Evolutionary conservation across 2,329 filamentous ascomycete species (phyloP), one percentile per base, ranked within the genome.

Genomic region (Diaporthe amygdali): DNA sequence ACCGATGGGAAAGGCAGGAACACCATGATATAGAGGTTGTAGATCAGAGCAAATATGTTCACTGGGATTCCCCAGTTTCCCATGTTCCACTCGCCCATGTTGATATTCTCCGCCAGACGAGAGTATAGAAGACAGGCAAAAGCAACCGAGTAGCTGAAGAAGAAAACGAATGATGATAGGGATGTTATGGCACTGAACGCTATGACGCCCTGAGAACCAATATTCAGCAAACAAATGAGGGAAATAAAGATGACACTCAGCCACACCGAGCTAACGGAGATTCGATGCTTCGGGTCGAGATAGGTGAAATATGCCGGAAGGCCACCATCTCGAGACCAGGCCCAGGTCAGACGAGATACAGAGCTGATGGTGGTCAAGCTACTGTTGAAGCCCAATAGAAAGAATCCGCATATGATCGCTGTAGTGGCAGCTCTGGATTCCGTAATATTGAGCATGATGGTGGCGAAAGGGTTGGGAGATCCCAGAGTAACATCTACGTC

Each of bases 271-370:
- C 81, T 80, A 56, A 80, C 76, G 0, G 83, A 83, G 56, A 81
- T 78, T 55, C 77, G 74, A 39, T 78, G 76, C 17, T 76, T 78
- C 12, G 74, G 74, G 68, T 79, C 78, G 51, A 83, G 71, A 49
- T 75, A 54, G 3, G 68, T 66, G 30, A 75, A 74, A 20, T 66
- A 70, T 17, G 46, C 49, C 3, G 73, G 71, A 44, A 74, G 61
- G 7, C 82, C 85, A 2, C 83, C 83, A 69, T 87, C 85, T 4
- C 82, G 77, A 22, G 85, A 82, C 78, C 85, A 87, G 0, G 83
- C 83, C 85, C 85, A 87, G 1, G 84, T 82, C 2, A 87, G 75
- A 5, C 85, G 82, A 3, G 84, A 85, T 1, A 83, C 83, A 0
- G 84, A 86, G 1, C 85, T 84, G 2, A 86, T 79, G 54, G 79